Evolutionary conservation across 2,329 filamentous ascomycete genomes (phyloP).

Genomic region (Anthostomella pinea): DNA sequence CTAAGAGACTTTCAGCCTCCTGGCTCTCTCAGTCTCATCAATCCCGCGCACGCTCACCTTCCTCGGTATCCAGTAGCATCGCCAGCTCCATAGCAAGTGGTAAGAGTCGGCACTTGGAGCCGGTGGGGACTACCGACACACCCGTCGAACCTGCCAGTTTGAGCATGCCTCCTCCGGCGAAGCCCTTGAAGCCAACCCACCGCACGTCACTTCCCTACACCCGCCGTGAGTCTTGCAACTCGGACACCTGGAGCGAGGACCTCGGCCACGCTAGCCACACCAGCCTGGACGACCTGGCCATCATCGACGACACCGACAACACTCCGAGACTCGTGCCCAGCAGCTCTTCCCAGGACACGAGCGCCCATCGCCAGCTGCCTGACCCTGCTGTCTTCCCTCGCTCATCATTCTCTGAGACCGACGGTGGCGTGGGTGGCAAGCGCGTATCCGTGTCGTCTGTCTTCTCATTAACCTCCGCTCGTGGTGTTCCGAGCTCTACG

Average conservation of each 20-base stretch:
- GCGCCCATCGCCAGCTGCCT: conserved; percentile 38
- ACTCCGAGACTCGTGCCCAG: conserved; percentile 44
- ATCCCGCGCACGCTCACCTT: too few species aligned
- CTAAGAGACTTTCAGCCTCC: conserved; percentile 19
- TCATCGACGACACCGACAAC: conserved; percentile 48
- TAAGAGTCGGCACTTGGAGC: conserved; percentile 59
- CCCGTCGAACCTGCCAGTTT: conserved; percentile 59
- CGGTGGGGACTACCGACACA: conserved; percentile 52
- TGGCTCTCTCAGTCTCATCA: conserved; percentile 25
- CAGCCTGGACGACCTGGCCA: conserved; percentile 43
- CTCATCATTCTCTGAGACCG: conserved; percentile 49
- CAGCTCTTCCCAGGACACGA: conserved; percentile 22
- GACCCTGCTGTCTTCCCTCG: conserved; percentile 47
- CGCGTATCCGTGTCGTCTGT: conserved; percentile 72
- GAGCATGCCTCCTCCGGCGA: conserved; percentile 58
- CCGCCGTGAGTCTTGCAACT: conserved; percentile 42
- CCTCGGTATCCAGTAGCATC: conserved; percentile 30
- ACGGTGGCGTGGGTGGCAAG: conserved; percentile 41
- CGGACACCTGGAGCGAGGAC: conserved; percentile 41
- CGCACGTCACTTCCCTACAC: conserved; percentile 40
- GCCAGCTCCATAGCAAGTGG: conserved; percentile 38
- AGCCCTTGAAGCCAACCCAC: conserved; percentile 40
- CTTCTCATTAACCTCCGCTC: conserved; percentile 65
- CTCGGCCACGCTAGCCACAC: too few species aligned
- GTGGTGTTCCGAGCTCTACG: conserved; percentile 50